Evolutionary conservation across 352 stramenopile species (phyloP).

Genomic region (Globisporangium recalcitrans): DNA sequence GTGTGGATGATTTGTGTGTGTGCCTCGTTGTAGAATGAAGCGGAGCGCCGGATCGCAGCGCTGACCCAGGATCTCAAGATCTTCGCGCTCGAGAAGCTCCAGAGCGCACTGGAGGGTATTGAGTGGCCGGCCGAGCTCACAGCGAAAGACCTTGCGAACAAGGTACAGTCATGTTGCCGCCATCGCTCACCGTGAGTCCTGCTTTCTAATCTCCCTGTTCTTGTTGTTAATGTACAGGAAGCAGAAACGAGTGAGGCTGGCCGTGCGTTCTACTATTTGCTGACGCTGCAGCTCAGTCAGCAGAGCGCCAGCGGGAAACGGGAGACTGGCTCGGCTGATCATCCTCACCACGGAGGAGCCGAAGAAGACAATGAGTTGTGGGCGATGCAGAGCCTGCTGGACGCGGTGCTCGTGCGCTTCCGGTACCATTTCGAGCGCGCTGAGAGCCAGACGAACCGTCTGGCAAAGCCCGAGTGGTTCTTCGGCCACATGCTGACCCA

Average conservation of each 20-base stretch:
- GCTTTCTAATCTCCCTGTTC: not conserved
- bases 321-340: not conserved
- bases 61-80: constrained; percentile 42
- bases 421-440: constrained; percentile 68
- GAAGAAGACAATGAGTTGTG: constrained; percentile 34
- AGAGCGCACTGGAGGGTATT: constrained; percentile 33
- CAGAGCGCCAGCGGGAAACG: constrained; percentile 13
- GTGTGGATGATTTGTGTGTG: constrained; percentile 3
- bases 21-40: constrained; percentile 31
- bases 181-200: not conserved
- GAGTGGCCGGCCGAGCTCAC: constrained; percentile 41
- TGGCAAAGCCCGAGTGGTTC: constrained; percentile 76
- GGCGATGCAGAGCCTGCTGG: constrained; percentile 59
- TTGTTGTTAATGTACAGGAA: constrained; percentile 16
- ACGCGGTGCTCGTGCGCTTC: constrained; percentile 55
- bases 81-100: constrained; percentile 52
- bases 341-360: no score
- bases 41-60: constrained; percentile 33
- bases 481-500: constrained; percentile 59
- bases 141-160: constrained; percentile 25
- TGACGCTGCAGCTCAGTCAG: constrained; percentile 57
- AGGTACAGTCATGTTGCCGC: constrained; percentile 14
- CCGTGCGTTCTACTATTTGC: constrained; percentile 42
- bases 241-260: constrained; percentile 26
- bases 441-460: constrained; percentile 61